Evolutionary conservation across 2,329 filamentous ascomycete genomes (phyloP).

Genomic region (Talaromyces verruculosus): DNA sequence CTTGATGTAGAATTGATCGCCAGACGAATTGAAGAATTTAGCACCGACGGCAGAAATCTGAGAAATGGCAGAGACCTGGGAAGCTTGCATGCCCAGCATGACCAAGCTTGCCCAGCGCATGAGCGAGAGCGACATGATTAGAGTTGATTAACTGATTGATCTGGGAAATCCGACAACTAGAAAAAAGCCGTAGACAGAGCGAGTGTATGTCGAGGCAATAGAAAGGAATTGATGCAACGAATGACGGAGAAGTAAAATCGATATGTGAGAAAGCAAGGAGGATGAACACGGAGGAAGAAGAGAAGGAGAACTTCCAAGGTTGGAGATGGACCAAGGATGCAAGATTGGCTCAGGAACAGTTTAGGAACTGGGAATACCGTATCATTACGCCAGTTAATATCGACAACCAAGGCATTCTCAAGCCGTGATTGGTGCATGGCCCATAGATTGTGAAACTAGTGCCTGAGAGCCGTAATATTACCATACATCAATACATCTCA

Average conservation of each 20-base stretch:
- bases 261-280: not conserved
- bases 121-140: constrained; percentile 20
- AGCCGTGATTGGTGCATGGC: not conserved
- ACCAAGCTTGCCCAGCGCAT: constrained; percentile 26
- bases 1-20: constrained; percentile 81
- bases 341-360: not conserved
- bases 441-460: constrained; percentile 4
- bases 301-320: not conserved
- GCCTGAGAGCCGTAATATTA: constrained; percentile 6
- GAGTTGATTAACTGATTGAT: not conserved
- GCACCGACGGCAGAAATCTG: constrained; percentile 65
- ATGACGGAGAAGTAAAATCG: constrained; percentile 5
- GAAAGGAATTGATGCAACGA: constrained; percentile 6
- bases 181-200: constrained; percentile 5
- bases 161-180: not conserved
- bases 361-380: not conserved
- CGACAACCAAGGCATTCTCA: not conserved
- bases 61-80: constrained; percentile 47
- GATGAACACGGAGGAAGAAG: not conserved
- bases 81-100: constrained; percentile 30
- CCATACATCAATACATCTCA: constrained; percentile 6
- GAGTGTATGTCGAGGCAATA: constrained; percentile 17
- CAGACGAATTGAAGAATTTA: constrained; percentile 82
- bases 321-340: not conserved
- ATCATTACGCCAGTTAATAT: not conserved